Percentiles rank a stretch among this genome's conserved stretches.
These are phyloP conservation scores for Helicostylum pulchrum DNA, from an alignment of 192 early-diverging fungal species.

Conservation along the genomic window DNA sequence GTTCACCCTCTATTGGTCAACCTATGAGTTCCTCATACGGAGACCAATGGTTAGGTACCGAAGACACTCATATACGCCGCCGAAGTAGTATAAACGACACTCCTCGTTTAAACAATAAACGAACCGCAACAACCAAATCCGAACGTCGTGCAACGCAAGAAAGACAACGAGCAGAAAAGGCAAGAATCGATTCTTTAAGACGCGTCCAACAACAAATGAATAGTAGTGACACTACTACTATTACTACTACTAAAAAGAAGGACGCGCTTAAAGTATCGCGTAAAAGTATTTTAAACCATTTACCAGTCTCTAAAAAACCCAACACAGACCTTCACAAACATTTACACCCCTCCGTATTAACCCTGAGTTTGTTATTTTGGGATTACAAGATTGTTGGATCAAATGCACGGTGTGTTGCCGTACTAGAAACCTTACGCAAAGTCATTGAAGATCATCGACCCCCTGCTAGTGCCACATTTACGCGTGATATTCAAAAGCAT, in stretches of 20 bases:
- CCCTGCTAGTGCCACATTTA: slow-evolving; percentile 76
- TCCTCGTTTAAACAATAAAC: no score
- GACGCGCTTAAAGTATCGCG: no score
- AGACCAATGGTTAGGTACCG: slow-evolving; percentile 36
- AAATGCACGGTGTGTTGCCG: slow-evolving; percentile 89
- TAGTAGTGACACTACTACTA: no score
- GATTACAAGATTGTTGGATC: slow-evolving; percentile 86
- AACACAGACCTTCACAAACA: slow-evolving; percentile 45
- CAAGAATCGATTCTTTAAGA: background rate
- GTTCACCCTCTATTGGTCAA: slow-evolving; percentile 40
- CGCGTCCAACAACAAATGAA: background rate
- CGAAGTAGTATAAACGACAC: slow-evolving; percentile 5
- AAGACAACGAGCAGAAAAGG: background rate
- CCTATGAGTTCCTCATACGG: slow-evolving; percentile 50
- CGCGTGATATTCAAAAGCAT: slow-evolving; percentile 75
- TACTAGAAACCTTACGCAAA: slow-evolving; percentile 80
- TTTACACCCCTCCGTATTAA: slow-evolving; percentile 84
- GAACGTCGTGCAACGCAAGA: slow-evolving; percentile 62
- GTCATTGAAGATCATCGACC: slow-evolving; percentile 90
- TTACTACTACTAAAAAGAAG: background rate
- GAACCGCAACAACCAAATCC: slow-evolving; percentile 69
- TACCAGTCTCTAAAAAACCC: slow-evolving; percentile 54
- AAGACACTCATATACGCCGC: background rate
- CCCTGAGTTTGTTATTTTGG: slow-evolving; percentile 84
- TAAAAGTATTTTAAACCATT: slow-evolving; percentile 42